Evolutionary conservation across 495 filamentous ascomycete genomes (phyloP), one percentile per base, ranked within the genome.

Genomic region (Daldinia childiae): DNA sequence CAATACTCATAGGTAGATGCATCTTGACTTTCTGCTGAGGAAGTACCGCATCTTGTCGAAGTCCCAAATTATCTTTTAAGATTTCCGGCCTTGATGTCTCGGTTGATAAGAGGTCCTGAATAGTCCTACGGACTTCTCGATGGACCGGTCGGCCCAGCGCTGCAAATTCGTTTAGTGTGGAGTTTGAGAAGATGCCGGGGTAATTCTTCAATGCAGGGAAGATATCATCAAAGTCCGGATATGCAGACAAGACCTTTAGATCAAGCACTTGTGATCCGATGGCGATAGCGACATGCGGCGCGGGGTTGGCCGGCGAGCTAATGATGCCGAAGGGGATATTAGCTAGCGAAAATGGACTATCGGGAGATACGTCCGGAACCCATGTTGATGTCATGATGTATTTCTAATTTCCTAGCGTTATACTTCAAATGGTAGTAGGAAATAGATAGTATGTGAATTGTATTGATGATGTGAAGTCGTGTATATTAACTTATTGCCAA

Each of bases 281-380:
- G 36, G 92, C 92, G 54, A 92, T 82, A n/a, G 92, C 94, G 8
- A 88, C 85, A 29, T 89, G 90, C 4, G 86, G 89, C 36, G 82
- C 78, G 3, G 83, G 77, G 67, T 86, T 79, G 15, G 79, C 74
- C 2, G 83, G 67, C 0, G 90, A 90, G 58, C 82, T 87, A 76
- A 97, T 91, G 78, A 97, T 93, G 69, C 95, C 95, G 78, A 98
- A 97, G 15, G 95, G 95, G 67, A 98, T 90, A 79, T 98, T 97
- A 71, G 89, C 85, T 52, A 98, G 82, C 14, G 94, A 95, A 81
- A 98, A 98, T 63, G 80, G 80, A 52, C 74, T 79, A 15, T 77
- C 64, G 26, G 79, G 71, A 39, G 71, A 64, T 58, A 81, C 69
- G 36, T 76, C 70, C 14, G 80, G 76, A 32, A 82, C 76, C 81